These are phyloP conservation scores for Boletellus ananiceps DNA, from an alignment of 768 basidiomycete species.

Conservation along the genomic window DNA sequence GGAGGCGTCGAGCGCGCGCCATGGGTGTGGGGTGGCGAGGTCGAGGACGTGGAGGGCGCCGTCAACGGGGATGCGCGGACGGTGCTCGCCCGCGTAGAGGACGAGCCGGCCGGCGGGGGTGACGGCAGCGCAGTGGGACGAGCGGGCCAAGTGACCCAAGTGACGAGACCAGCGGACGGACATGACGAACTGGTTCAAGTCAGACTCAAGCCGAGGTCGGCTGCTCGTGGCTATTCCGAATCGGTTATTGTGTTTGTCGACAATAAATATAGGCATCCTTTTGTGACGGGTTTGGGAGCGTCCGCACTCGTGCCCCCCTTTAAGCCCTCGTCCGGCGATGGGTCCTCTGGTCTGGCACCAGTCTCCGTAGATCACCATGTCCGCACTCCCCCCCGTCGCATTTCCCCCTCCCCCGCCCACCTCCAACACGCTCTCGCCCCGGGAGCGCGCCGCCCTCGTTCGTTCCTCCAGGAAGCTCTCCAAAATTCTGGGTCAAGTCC, in stretches of 20 bases:
- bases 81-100: slow-evolving; percentile 42
- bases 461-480: slow-evolving; percentile 58
- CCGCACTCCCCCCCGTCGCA: not conserved
- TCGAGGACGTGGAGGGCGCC: slow-evolving; percentile 26
- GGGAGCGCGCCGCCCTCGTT: slow-evolving; percentile 52
- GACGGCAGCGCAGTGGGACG: slow-evolving; percentile 39
- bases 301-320: slow-evolving; percentile 5
- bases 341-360: slow-evolving; percentile 33
- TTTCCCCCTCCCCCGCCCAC: slow-evolving; percentile 48
- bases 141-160: slow-evolving; percentile 30
- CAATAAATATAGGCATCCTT: slow-evolving; percentile 12
- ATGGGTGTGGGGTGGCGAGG: slow-evolving; percentile 13
- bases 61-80: slow-evolving; percentile 40
- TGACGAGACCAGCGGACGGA: slow-evolving; percentile 30
- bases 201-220: too few species aligned
- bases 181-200: slow-evolving; percentile 7
- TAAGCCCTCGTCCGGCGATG: not conserved
- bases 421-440: slow-evolving; percentile 46
- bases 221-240: not conserved
- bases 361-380: not conserved
- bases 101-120: slow-evolving; percentile 25
- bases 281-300: slow-evolving; percentile 17
- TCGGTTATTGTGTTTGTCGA: slow-evolving; percentile 6
- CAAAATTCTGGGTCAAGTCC: slow-evolving; percentile 53
- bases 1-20: slow-evolving; percentile 17